Base-by-base conservation (phyloP, 192 early-diverging fungal genomes). In the Rhizophlyctis rosea region DNA sequence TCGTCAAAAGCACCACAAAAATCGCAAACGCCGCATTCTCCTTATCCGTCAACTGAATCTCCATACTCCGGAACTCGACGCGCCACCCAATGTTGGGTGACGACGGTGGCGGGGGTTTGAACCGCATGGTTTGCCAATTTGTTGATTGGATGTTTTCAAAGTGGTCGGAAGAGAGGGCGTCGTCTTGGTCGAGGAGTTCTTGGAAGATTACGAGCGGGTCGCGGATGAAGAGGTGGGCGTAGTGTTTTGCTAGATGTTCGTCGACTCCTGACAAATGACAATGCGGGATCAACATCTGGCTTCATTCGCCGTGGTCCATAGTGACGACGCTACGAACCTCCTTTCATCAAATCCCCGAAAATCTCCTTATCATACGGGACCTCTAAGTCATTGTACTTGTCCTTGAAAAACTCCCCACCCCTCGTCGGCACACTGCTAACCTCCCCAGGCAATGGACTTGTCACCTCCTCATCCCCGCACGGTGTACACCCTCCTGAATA, bases 121-220 rank as follows among this genome's bases (percentile, higher is more conserved):
- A 99, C 5, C 96, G 88, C 86, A 96, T 90, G 16, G 93, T 95
- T 78, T 99, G 96, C 96, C 96, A 99, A 75, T 99, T 99, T 47
- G 96, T 99, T n/a, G 90, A 92, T 79, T 99, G 96, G 35, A 99
- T 83, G 74, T 99, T 99, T 65, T 98, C 96, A 84, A 99, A 99
- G 65, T 99, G 96, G 71, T 99, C 96, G 0, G 90, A 88, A 31
- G 81, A 87, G 11, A 77, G 72, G n/a, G 78, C 70, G 63, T 98
- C 87, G 72, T 97, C 90, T 51, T 91, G 83, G 32, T 95, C 77
- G 53, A 97, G 72, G 39, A 95, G 71, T 76, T 99, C 96, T 61
- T 88, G 68, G 62, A 91, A 99, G 21, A 99, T 86, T 14, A 99
- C 95, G 50, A 99, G 79, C 51, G 96, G 96, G 60, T 99, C 96